Evolutionary conservation across 1,139 yeast species (phyloP), one percentile per base, ranked within the genome.

Genomic region (Candida pseudoviswanathii): DNA sequence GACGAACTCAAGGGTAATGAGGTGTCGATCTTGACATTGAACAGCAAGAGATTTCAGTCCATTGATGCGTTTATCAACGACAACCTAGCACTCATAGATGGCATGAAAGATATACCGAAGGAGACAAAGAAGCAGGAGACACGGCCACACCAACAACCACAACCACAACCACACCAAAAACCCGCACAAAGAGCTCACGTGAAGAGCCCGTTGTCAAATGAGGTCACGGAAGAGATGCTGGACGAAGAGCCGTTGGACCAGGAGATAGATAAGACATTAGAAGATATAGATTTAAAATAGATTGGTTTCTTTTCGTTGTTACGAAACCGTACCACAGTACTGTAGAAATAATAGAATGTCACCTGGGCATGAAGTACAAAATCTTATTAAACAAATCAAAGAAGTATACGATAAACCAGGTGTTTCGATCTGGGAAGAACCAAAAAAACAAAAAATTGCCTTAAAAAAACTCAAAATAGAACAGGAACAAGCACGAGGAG

Each of bases 331-430:
- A 22, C 33, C 9, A 40, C 44, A 51, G 27, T 36, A 30, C 25
- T 27, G 27, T 25, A 16, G 27, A 11, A 39, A 9, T 24, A n/a
- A 42, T 34, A 21, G 37, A 51, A 67, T 75, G 67, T 75, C 57
- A 65, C 74, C 81, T 78, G 80, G 80, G 81, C 81, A 76, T 76
- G 81, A 76, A 76, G 81, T 74, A 73, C 69, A 62, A 59, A 65
- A 62, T 61, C 77, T 49, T 75, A 75, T 67, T 55, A n/a, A 69
- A 60, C 49, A 54, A 42, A 11, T 11, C 25, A 41, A 50, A 49
- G 48, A 52, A 72, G 74, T 59, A 69, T 75, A 75, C 80, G 80
- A 75, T 66, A 74, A 75, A 68, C 80, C 80, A 77, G 80, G 77
- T 55, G 43, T 39, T 57, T 71, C 65, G 51, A 50, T 76, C 64